These are phyloP conservation scores for Leptomonas seymouri DNA, from an alignment of 208 protist species.

Conservation along the genomic window DNA sequence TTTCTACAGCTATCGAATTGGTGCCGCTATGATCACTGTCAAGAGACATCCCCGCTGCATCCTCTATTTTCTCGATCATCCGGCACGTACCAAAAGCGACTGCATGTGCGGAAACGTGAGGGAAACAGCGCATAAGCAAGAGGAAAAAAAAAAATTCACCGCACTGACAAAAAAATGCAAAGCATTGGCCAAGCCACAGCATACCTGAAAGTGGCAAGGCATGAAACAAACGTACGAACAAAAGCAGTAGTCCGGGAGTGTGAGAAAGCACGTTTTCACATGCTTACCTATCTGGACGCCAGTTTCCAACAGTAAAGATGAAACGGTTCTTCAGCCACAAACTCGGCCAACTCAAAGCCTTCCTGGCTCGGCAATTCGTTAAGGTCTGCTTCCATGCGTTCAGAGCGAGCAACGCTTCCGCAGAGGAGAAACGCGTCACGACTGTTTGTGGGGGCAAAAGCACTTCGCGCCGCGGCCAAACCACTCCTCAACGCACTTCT, in stretches of 20 bases:
- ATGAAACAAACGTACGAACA: too few relatives aligned
- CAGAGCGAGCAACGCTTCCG: conserved; percentile 51
- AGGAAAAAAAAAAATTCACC: too few relatives aligned
- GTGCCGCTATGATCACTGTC: too few relatives aligned
- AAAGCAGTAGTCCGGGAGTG: not conserved
- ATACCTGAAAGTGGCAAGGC: too few relatives aligned
- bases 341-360: conserved; percentile 31
- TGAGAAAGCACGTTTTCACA: not conserved
- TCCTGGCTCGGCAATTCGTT: conserved; percentile 33
- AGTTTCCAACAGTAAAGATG: conserved; percentile 42
- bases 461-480: conserved; percentile 36
- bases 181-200: too few relatives aligned
- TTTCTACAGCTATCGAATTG: too few relatives aligned
- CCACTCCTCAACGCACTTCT: conserved; percentile 35
- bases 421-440: conserved; percentile 37
- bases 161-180: too few relatives aligned
- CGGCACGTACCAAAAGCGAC: too few relatives aligned
- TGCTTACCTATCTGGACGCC: not conserved
- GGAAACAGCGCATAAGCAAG: too few relatives aligned
- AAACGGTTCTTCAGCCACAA: conserved; percentile 27
- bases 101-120: too few relatives aligned
- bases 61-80: too few relatives aligned
- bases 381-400: conserved; percentile 61
- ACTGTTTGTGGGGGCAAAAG: conserved; percentile 16
- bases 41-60: too few relatives aligned